These are phyloP conservation scores for Thuja plicata DNA, from an alignment of 83 land plant species.

Conservation along the genomic window DNA sequence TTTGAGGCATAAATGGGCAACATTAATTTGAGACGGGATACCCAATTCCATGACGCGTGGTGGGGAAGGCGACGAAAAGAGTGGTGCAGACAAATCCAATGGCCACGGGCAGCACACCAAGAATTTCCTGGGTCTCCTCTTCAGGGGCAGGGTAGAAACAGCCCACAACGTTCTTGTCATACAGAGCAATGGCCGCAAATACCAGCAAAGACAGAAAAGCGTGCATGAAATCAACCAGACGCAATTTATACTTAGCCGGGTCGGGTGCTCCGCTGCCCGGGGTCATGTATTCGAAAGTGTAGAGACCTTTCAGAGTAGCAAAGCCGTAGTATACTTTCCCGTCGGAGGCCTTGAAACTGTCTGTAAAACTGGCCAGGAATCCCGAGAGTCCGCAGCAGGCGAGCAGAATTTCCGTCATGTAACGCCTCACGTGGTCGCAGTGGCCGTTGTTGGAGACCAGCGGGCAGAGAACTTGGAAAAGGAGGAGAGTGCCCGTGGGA, in stretches of 20 bases:
- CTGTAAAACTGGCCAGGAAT: constrained; percentile 40
- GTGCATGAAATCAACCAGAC: constrained; percentile 47
- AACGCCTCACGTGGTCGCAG: constrained; percentile 39
- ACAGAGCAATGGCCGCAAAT: constrained; percentile 46
- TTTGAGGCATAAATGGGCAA: no score
- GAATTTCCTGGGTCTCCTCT: constrained; percentile 24
- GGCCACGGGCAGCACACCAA: constrained; percentile 42
- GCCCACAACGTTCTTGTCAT: constrained; percentile 42
- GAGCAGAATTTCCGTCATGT: constrained; percentile 30
- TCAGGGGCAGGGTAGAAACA: constrained; percentile 53
- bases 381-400: constrained; percentile 31
- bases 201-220: constrained; percentile 52
- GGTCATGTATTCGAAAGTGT: constrained; percentile 38
- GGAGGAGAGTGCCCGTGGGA: constrained; percentile 75
- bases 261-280: constrained; percentile 14
- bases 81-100: constrained; percentile 49
- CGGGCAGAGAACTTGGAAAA: constrained; percentile 73
- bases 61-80: constrained; percentile 52
- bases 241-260: constrained; percentile 19
- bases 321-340: constrained; percentile 46
- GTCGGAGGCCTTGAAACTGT: constrained; percentile 36
- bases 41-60: constrained; percentile 56
- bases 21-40: constrained; percentile 26
- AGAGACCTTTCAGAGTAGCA: constrained; percentile 44
- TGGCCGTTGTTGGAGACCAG: constrained; percentile 63